Percentiles rank a stretch among this genome's conserved stretches.
Evolutionary conservation across 2,329 filamentous ascomycete species (phyloP).

Genomic region (Byssoonygena ceratinophila): DNA sequence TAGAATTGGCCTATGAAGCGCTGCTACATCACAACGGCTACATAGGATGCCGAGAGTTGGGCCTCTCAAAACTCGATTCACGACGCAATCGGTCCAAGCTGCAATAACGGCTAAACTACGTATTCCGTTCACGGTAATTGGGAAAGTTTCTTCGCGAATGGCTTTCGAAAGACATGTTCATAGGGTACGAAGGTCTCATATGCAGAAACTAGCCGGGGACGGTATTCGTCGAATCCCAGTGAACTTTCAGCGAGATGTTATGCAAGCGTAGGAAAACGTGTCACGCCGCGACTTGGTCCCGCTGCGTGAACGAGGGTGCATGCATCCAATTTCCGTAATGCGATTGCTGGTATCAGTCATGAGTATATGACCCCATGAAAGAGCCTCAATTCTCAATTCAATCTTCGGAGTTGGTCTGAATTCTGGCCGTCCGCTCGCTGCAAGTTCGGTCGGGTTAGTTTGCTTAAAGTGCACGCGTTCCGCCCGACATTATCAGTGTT

Average conservation of each 20-base stretch:
- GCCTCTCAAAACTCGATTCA: too few species aligned
- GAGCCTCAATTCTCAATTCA: neutral
- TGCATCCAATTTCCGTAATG: neutral
- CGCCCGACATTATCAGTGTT: neutral
- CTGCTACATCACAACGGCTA: neutral
- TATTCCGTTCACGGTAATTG: too few species aligned
- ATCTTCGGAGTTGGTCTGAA: neutral
- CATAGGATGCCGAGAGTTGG: neutral
- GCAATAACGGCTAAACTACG: too few species aligned
- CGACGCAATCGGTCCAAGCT: too few species aligned
- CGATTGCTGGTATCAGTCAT: neutral
- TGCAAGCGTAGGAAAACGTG: conserved; percentile 9
- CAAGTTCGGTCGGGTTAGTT: neutral
- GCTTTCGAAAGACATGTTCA: neutral
- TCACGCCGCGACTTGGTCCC: conserved; percentile 9
- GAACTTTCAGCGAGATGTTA: conserved; percentile 4
- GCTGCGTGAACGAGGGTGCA: neutral
- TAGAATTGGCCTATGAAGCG: neutral
- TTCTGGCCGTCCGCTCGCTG: neutral
- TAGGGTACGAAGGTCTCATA: neutral
- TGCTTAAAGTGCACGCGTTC: neutral
- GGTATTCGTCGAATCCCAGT: conserved; percentile 1
- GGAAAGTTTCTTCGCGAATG: neutral
- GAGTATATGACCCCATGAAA: neutral
- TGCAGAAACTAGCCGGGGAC: neutral